A percentile compares a stretch with the other conserved stretches of the same genome.
Conservation (phyloP, 73 alveolate genomes). For the Effrenium voratum region DNA sequence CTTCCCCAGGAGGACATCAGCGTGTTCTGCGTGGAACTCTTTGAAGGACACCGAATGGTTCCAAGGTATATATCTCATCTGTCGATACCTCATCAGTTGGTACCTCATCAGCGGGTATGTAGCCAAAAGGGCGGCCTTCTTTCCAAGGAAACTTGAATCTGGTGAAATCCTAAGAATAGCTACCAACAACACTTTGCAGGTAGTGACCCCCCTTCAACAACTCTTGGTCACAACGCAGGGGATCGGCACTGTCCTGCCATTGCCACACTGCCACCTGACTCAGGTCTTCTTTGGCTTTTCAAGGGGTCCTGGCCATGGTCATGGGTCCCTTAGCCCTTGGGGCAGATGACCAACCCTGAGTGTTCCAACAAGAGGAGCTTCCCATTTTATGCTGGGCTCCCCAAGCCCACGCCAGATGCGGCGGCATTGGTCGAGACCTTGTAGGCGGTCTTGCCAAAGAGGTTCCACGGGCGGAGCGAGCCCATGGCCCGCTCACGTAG, state of each 20-base stretch:
- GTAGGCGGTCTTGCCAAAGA: slow-evolving; percentile 51
- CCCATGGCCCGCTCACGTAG: slow-evolving; percentile 37
- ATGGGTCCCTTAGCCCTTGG: background rate
- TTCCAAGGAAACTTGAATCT: no score
- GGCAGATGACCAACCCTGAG: background rate
- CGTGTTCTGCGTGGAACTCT: no score
- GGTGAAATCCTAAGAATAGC: no score
- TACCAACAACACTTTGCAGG: no score
- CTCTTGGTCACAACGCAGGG: no score
- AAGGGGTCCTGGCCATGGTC: background rate
- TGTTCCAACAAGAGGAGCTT: background rate
- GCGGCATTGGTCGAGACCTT: slow-evolving; percentile 17
- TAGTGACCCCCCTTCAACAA: no score
- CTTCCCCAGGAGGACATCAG: no score
- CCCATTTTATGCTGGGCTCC: background rate
- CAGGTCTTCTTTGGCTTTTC: background rate
- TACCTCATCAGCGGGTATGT: no score
- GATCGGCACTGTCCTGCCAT: background rate
- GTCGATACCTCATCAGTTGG: no score
- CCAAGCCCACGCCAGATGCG: background rate
- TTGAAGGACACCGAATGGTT: no score
- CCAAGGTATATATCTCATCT: no score
- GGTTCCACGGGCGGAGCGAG: slow-evolving; percentile 82
- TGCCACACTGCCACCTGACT: background rate
- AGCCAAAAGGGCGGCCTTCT: no score